Conservation (phyloP, 2,329 filamentous ascomycete genomes). For the Xylaria sp. region DNA sequence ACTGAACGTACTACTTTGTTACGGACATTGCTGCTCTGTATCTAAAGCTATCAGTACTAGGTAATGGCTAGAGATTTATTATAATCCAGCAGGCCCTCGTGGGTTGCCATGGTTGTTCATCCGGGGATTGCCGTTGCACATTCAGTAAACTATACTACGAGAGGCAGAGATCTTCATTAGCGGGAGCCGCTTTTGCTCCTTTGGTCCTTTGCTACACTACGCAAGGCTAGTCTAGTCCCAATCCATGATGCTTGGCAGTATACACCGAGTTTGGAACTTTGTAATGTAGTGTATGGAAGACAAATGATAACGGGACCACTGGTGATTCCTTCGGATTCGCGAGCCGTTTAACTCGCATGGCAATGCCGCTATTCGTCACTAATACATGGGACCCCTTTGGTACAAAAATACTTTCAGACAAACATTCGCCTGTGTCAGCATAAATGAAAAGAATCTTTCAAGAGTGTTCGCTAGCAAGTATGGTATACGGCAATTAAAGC, state of each 20-base stretch:
- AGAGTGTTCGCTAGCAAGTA: not conserved
- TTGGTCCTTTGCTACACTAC: slow-evolving; percentile 9
- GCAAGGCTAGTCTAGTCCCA: slow-evolving; percentile 30
- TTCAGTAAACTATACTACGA: slow-evolving; percentile 25
- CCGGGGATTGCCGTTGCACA: slow-evolving; percentile 32
- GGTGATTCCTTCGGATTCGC: slow-evolving; percentile 23
- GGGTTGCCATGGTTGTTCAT: slow-evolving; percentile 16
- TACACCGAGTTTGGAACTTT: slow-evolving; percentile 15
- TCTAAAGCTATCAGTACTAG: not conserved
- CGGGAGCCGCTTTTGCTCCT: slow-evolving; percentile 30
- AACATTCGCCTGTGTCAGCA: not conserved
- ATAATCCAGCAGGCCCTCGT: slow-evolving; percentile 7
- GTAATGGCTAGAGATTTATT: not conserved
- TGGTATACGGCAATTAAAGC: not conserved
- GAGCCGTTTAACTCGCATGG: slow-evolving; percentile 11
- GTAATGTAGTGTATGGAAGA: slow-evolving; percentile 11
- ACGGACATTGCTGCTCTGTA: not conserved
- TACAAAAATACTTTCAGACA: not conserved
- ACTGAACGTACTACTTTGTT: not conserved
- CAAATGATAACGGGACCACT: slow-evolving; percentile 20
- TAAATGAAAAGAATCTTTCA: not conserved
- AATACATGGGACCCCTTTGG: not conserved
- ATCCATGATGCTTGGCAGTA: slow-evolving; percentile 16
- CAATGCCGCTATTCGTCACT: slow-evolving; percentile 6
- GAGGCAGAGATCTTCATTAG: slow-evolving; percentile 32